Evolutionary conservation across 192 early-diverging fungal species (phyloP).

Genomic region (Chytriomyces sp.): DNA sequence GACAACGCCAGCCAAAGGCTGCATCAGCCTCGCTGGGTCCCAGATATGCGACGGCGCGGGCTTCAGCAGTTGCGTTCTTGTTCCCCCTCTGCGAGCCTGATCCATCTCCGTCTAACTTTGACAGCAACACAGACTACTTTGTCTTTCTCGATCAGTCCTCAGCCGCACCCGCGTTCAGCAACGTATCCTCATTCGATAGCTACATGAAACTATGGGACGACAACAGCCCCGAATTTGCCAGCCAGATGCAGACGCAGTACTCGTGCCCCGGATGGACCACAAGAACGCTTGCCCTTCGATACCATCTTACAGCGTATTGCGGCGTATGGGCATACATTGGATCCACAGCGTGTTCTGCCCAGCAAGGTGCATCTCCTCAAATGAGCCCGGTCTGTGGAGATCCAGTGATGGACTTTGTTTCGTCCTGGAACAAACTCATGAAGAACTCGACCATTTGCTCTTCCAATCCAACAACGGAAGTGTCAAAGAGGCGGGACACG

Average conservation of each 20-base stretch:
- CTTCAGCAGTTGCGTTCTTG: background rate
- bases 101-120: background rate
- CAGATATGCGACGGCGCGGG: background rate
- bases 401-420: conserved; percentile 8
- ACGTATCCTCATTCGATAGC: conserved; percentile 37
- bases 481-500: background rate
- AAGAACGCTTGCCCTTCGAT: conserved; percentile 20
- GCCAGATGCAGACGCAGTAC: conserved; percentile 21
- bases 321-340: conserved; percentile 14
- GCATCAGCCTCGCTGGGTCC: background rate
- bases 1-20: background rate
- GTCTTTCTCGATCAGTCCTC: background rate
- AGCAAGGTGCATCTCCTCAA: background rate
- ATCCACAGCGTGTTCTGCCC: background rate
- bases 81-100: background rate
- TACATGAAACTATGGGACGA: conserved; percentile 38
- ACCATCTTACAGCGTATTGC: conserved; percentile 24
- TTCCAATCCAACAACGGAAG: background rate
- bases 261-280: conserved; percentile 41
- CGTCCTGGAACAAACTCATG: conserved; percentile 18
- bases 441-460: conserved; percentile 7
- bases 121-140: background rate
- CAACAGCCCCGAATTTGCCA: conserved; percentile 24
- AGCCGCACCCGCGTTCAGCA: conserved; percentile 6
- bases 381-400: conserved; percentile 1